phyloP scores from a whole-genome alignment of 345 rosid genomes.

The Moricandia moricandioides region DNA sequence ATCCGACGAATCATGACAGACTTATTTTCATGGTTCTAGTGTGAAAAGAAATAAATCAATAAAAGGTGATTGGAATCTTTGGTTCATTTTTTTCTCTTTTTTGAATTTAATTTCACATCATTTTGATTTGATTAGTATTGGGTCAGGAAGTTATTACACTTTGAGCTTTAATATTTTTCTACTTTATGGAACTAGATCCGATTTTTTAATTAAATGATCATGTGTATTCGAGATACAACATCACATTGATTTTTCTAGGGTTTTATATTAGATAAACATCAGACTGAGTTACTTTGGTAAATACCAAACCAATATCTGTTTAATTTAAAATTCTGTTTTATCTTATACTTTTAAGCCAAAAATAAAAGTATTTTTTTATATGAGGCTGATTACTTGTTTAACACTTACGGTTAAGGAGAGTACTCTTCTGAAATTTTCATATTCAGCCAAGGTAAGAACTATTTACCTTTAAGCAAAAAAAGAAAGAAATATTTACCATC shows the following conservation, averaged over 20 bases:
- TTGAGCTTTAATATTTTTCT: constrained; percentile 17
- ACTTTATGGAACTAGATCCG: neutral
- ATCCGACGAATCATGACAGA: neutral
- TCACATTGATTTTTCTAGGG: neutral
- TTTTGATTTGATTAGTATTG: constrained; percentile 25
- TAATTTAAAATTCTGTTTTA: neutral
- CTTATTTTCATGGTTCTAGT: constrained; percentile 1
- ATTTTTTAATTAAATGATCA: neutral
- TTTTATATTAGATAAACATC: neutral
- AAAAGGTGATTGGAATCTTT: constrained; percentile 28
- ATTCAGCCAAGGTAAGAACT: neutral
- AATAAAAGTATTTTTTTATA: neutral
- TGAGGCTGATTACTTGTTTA: neutral
- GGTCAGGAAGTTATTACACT: constrained; percentile 11
- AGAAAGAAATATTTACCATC: neutral
- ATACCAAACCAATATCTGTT: neutral
- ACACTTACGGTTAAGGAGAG: neutral
- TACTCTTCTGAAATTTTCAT: neutral
- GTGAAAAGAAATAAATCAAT: constrained; percentile 31
- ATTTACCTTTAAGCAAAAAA: neutral
- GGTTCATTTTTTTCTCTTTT: neutral
- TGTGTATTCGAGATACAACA: neutral
- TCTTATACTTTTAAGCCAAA: neutral
- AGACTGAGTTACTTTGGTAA: neutral
- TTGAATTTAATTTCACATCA: constrained; percentile 20